A percentile compares a stretch with the other conserved stretches of the same genome.
Conservation (phyloP, 257 asterid genomes). For the Parsonsia alboflavescens region DNA sequence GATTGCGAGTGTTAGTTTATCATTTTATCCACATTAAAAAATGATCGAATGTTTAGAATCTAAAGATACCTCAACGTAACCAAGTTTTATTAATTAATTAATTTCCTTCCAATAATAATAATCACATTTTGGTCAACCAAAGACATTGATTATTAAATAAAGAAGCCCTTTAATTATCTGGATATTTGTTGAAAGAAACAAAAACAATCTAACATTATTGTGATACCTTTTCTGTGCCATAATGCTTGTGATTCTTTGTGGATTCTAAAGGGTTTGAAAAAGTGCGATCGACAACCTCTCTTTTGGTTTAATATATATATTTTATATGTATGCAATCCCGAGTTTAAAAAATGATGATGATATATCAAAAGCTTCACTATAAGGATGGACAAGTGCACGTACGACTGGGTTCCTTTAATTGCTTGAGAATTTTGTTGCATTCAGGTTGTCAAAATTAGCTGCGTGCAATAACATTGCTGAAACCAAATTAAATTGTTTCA, state of each 20-base stretch:
- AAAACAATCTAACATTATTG: not conserved
- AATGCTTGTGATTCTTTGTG: not conserved
- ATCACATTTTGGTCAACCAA: conserved; percentile 2
- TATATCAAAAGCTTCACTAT: not conserved
- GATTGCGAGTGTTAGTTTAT: not conserved
- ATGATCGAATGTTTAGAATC: not conserved
- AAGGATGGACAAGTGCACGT: not conserved
- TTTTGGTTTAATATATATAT: not conserved
- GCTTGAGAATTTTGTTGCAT: too few species aligned
- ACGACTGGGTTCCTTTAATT: conserved; percentile 1
- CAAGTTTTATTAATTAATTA: too few species aligned
- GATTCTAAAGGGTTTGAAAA: not conserved
- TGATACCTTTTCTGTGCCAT: not conserved
- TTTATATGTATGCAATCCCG: too few species aligned
- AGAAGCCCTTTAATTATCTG: conserved; percentile 7
- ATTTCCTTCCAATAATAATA: too few species aligned
- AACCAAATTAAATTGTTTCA: too few species aligned
- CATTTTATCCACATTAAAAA: not conserved
- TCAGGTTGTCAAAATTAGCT: too few species aligned
- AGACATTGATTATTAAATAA: not conserved
- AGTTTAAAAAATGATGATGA: too few species aligned
- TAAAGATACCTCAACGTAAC: not conserved
- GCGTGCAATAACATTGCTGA: too few species aligned
- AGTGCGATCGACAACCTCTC: not conserved
- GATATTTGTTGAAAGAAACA: conserved; percentile 13